Evolutionary conservation across 495 filamentous ascomycete genomes (phyloP), one percentile per base, ranked within the genome.

Genomic region (Cudoniella acicularis): DNA sequence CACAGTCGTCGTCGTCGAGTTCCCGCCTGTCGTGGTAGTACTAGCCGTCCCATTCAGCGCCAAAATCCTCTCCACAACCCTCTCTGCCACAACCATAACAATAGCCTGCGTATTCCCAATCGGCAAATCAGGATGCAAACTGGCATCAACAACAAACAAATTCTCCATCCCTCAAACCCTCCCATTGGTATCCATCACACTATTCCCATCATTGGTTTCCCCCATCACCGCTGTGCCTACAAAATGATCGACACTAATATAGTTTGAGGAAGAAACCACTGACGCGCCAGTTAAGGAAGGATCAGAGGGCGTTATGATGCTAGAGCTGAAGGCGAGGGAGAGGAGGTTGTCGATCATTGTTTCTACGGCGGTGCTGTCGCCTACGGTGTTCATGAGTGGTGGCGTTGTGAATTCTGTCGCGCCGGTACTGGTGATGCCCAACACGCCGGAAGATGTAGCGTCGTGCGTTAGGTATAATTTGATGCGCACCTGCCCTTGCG

Each of bases 101-200:
- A 79, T 73, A 2, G 80, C 73, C 1, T 74, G 70, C 1, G 81
- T 80, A 62, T 84, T 84, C n/a, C 75, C 77, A 22, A 75, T 73
- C 36, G 77, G 69, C 41, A 75, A 70, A 42, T 78, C 79, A 0
- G 80, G 79, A 72, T 79, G 78, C 54, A 81, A 76, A 26, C 72
- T 74, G 10, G 75, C 79, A 59, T 83, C 79, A 24, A 81, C 71
- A 21, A 81, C 76, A 65, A 77, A 76, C 59, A 87, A 64, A 65
- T 85, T 86, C 54, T 83, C 77, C 4, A 75, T 84, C 55, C 84
- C 83, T 52, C 83, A 86, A 18, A 86, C 82, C 67, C 83, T 82
- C 23, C 81, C 77, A 70, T 85, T 80, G 21, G 70, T 64, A 57
- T 87, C 84, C 21, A 87, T 83, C 20, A 86, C 83, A 10, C 79